Base-by-base conservation (phyloP, 1,139 yeast species). In the Sugiyamaella japonica region DNA sequence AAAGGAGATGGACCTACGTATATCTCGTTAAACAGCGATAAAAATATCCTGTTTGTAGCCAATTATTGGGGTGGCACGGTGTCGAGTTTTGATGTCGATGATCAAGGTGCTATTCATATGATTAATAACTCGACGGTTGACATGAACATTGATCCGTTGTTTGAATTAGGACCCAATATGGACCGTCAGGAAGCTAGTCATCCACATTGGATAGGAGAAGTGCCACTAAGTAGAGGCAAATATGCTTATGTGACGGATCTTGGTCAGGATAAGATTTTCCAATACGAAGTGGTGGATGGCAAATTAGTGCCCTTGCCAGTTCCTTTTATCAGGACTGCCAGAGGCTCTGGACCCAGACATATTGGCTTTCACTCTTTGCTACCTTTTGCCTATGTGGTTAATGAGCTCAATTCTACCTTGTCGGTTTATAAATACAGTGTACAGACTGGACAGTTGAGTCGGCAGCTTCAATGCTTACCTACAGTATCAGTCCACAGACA, bases 161-260 rank as follows among this genome's bases (percentile, higher is more conserved):
- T 48, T 13, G 48, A 52, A 37, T 37, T 52, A n/a, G 57, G 57
- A 3, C 57, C 57, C 5, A 36, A 42, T 13, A 17, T 28, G 8
- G 57, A 39, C 31, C 55, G 57, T 20, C 57, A 55, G 29, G 57
- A 55, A 17, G 37, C 44, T n/a, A 38, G 52, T 40, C 57, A 55
- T 37, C 53, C 57, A 23, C 57, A 55, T 29, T 55, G 57, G 57
- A 48, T 55, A 9, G 57, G 57, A 12, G 42, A 32, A 12, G 43
- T 42, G 15, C 53, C 55, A 20, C 41, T 55, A 31, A 37, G 48
- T 15, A 51, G 36, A 16, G 50, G 48, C 2, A 52, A 49, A 20
- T 51, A 43, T 36, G 48, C 49, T 5, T 55, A 52, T 32, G 51
- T 42, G 2, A 55, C 55, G 3, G 57, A 55, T 48, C 53, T 55